These are phyloP conservation scores for Clitopilus passeckerianus DNA, from an alignment of 768 basidiomycete genomes.

Conservation along the genomic window DNA sequence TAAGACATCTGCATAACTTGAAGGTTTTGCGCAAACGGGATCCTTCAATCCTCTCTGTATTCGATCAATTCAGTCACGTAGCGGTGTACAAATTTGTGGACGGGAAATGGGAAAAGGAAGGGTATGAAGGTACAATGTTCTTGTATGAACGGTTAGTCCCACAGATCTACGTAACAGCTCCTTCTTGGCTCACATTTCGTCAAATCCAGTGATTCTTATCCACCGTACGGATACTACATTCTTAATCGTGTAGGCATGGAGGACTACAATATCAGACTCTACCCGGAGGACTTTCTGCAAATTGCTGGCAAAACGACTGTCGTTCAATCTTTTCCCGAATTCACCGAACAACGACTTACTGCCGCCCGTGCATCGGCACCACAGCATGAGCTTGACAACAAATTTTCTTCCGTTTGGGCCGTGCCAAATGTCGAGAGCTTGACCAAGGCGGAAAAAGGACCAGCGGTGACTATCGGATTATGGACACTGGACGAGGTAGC, in stretches of 20 bases:
- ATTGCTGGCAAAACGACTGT: conserved; percentile 64
- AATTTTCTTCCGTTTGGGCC: conserved; percentile 47
- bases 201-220: conserved; percentile 58
- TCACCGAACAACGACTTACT: conserved; percentile 45
- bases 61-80: conserved; percentile 87
- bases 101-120: conserved; percentile 77
- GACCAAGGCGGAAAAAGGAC: conserved; percentile 48
- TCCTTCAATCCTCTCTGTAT: conserved; percentile 72
- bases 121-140: conserved; percentile 87
- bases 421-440: conserved; percentile 40
- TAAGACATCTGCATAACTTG: conserved; percentile 73
- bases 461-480: conserved; percentile 55
- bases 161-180: conserved; percentile 3
- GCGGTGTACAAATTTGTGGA: conserved; percentile 76
- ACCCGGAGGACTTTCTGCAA: conserved; percentile 74
- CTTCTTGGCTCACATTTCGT: conserved; percentile 6
- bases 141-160: conserved; percentile 72
- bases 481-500: conserved; percentile 73
- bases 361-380: conserved; percentile 22
- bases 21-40: conserved; percentile 77
- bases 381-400: conserved; percentile 28
- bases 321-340: conserved; percentile 62
- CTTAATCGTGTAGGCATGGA: conserved; percentile 78
- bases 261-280: conserved; percentile 70
- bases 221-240: conserved; percentile 81